Percentiles rank a stretch among this genome's conserved stretches.
These are phyloP conservation scores for Podaxis sp. DNA, from an alignment of 768 basidiomycete species.

Conservation along the genomic window DNA sequence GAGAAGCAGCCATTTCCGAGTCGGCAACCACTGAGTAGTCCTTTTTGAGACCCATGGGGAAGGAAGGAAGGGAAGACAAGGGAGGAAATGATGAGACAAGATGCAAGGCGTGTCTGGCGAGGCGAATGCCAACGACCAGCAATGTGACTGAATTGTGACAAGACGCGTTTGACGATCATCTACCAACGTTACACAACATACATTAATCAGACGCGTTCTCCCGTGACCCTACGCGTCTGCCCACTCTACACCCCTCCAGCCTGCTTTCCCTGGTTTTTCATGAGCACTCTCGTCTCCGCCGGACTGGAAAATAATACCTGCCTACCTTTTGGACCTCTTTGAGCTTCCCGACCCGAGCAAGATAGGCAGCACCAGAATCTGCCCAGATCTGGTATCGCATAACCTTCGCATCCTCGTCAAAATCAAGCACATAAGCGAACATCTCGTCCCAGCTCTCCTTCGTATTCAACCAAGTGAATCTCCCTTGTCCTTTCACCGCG, in stretches of 20 bases:
- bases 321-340: conserved; percentile 21
- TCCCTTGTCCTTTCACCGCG: conserved; percentile 52
- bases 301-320: too few species aligned
- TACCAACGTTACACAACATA: background rate
- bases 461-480: conserved; percentile 57
- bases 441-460: conserved; percentile 59
- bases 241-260: background rate
- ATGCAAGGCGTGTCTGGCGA: conserved; percentile 3
- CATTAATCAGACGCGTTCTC: conserved; percentile 12
- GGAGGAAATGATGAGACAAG: conserved; percentile 12
- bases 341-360: conserved; percentile 54
- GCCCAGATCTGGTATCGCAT: conserved; percentile 66
- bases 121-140: background rate
- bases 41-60: conserved; percentile 33
- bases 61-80: background rate
- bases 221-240: conserved; percentile 13
- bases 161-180: conserved; percentile 12
- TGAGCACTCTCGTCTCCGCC: background rate
- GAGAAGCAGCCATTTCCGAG: conserved; percentile 35
- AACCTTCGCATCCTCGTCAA: conserved; percentile 57
- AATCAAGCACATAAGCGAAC: conserved; percentile 60
- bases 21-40: conserved; percentile 39
- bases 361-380: conserved; percentile 63
- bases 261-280: background rate
- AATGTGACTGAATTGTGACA: conserved; percentile 9